These are phyloP conservation scores for Lichtheimia corymbifera DNA, from an alignment of 371 early-diverging fungal species.

Conservation along the genomic window DNA sequence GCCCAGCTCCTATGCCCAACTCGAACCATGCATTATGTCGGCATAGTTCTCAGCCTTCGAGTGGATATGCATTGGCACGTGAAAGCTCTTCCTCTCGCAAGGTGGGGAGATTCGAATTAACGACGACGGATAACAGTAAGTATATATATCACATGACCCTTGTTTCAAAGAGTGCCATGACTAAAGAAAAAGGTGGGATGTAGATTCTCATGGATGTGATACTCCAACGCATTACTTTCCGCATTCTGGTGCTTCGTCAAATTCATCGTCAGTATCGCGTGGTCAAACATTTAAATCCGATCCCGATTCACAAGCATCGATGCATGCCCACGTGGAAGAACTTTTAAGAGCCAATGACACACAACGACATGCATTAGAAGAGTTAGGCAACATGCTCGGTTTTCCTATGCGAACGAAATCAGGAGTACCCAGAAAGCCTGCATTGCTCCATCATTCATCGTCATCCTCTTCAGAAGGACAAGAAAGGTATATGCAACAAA, in stretches of 20 bases:
- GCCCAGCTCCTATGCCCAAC: too few species aligned
- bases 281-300: slow-evolving; percentile 20
- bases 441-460: neutral
- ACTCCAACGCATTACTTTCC: slow-evolving; percentile 1
- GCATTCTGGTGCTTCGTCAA: slow-evolving; percentile 17
- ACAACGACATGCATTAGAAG: slow-evolving; percentile 31
- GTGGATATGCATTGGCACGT: too few species aligned
- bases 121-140: too few species aligned
- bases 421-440: neutral
- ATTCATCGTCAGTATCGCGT: slow-evolving; percentile 31
- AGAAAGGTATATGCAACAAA: slow-evolving; percentile 5
- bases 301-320: slow-evolving; percentile 4
- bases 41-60: too few species aligned
- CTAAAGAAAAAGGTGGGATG: too few species aligned
- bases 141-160: too few species aligned
- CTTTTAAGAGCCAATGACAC: slow-evolving; percentile 34
- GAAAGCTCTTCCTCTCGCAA: too few species aligned
- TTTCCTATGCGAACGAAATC: neutral
- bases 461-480: slow-evolving; percentile 1
- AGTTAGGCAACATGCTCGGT: slow-evolving; percentile 15
- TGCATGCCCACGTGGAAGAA: slow-evolving; percentile 35
- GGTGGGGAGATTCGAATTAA: too few species aligned
- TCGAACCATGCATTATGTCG: too few species aligned
- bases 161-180: too few species aligned
- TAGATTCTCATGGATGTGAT: too few species aligned